Evolutionary conservation across 306 rosid genomes (phyloP).

Genomic region (Ammopiptanthus mongolicus): DNA sequence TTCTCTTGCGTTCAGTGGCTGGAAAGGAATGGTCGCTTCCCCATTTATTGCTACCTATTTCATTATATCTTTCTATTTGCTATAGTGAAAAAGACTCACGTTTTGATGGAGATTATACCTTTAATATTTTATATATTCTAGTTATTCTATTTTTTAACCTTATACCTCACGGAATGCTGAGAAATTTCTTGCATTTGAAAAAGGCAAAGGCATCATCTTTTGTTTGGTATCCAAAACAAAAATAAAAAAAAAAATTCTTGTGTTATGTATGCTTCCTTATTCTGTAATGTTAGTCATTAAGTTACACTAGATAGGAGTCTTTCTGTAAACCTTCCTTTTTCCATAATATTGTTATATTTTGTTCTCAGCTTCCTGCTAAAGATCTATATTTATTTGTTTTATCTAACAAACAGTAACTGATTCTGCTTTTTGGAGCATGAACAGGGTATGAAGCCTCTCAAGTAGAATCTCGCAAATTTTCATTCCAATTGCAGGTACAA

Average conservation of each 20-base stretch:
- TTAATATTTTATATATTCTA: neutral
- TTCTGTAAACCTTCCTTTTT: slow-evolving; percentile 4
- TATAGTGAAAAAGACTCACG: neutral
- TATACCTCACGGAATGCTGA: neutral
- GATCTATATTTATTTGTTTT: slow-evolving; percentile 12
- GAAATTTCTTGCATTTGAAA: slow-evolving; percentile 9
- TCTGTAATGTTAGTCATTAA: neutral
- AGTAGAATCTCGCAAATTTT: slow-evolving; percentile 30
- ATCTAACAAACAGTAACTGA: slow-evolving; percentile 14
- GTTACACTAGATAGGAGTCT: neutral
- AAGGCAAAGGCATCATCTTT: neutral
- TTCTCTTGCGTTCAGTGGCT: neutral
- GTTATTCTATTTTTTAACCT: neutral
- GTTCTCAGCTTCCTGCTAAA: slow-evolving; percentile 26
- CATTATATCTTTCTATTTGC: neutral
- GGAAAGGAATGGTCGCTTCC: neutral
- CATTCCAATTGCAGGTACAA: slow-evolving; percentile 23
- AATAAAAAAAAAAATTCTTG: neutral
- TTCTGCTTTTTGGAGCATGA: slow-evolving; percentile 16
- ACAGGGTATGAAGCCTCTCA: slow-evolving; percentile 67
- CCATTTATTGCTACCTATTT: neutral
- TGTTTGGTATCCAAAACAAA: neutral
- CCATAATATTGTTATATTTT: neutral
- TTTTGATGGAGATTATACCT: neutral
- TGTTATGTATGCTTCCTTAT: slow-evolving; percentile 1